Base-by-base conservation (phyloP, 441 rosid genomes). In the Lepidium campestre region DNA sequence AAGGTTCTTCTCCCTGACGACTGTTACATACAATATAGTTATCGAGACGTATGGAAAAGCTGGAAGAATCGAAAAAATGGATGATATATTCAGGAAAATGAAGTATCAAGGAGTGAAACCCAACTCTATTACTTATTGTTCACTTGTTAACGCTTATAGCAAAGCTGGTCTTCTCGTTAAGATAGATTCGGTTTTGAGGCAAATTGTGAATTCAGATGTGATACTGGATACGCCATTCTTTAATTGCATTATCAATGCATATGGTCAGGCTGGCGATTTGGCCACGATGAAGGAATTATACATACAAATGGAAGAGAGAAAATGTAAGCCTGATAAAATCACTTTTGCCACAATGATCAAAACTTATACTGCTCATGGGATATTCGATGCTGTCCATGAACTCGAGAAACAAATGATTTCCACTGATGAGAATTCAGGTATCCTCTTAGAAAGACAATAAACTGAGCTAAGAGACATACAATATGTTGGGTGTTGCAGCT, bases 71-170 rank as follows among this genome's bases (percentile, higher is more conserved):
- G 85, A 76, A 76, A 78, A 78, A 72, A 86, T 89, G 96, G 91
- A 88, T 18, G 84, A 83, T 9, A 45, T 76, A 57, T 89, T 85
- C 70, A 75, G 71, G 83, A 72, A 72, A 61, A 86, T 86, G 93
- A 90, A 88, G 77, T 83, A 86, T 80, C 79, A 19, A 35, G 95
- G 98, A 57, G 82, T 86, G 81, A 92, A 92, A 80, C 95, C 96
- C 7, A 86, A 80, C 75, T 80, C 83, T 23, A 72, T 86, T 34
- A 89, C 96, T 2, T 89, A 88, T 54, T 87, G 90, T 72, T 83
- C 95, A 47, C 85, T 89, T 61, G 87, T 87, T 22, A 78, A 79
- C 69, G 89, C 88, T 22, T 86, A 86, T 67, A 64, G 84, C 62
- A 77, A 76, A 85, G 85, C 83, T 18, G 85, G 96, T 59, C 76